A percentile compares a stretch with the other conserved stretches of the same genome.
Evolutionary conservation across 2,329 filamentous ascomycete species (phyloP).

Genomic region (Sarocladiaceae sp.): DNA sequence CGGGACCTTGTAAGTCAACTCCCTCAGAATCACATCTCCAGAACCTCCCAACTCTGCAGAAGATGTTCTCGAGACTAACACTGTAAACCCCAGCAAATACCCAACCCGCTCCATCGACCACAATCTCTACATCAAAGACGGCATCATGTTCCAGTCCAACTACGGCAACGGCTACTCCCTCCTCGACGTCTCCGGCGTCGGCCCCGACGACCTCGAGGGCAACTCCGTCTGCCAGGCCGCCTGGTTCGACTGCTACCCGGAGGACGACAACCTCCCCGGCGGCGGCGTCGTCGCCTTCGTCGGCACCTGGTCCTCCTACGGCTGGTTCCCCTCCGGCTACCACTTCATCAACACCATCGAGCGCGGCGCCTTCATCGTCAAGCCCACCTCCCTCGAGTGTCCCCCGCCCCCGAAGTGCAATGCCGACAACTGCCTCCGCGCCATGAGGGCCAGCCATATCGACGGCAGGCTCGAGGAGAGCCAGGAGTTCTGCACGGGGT

Average conservation of each 20-base stretch:
- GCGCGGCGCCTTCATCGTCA: slow-evolving; percentile 17
- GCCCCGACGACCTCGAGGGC: slow-evolving; percentile 31
- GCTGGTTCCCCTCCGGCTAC: slow-evolving; percentile 16
- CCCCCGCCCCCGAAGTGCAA: slow-evolving; percentile 13
- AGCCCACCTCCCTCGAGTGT: slow-evolving; percentile 17
- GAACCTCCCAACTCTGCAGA: no score
- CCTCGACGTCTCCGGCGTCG: slow-evolving; percentile 23
- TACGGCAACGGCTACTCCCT: slow-evolving; percentile 37
- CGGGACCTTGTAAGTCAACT: no score
- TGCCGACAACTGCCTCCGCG: slow-evolving; percentile 18
- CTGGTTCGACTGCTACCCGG: slow-evolving; percentile 40
- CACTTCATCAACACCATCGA: slow-evolving; percentile 18
- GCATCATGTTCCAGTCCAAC: slow-evolving; percentile 37
- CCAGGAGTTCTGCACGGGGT: slow-evolving; percentile 15
- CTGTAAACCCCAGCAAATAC: no score
- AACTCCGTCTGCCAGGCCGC: slow-evolving; percentile 32
- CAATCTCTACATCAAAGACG: slow-evolving; percentile 37
- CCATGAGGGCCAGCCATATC: slow-evolving; percentile 14
- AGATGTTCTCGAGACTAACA: no score
- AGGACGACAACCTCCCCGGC: slow-evolving; percentile 15
- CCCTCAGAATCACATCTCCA: slow-evolving; percentile 2
- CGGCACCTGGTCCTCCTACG: slow-evolving; percentile 17
- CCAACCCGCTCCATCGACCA: slow-evolving; percentile 30
- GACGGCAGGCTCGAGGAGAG: slow-evolving; percentile 16
- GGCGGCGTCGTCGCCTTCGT: slow-evolving; percentile 14